Percentiles rank a stretch among this genome's conserved stretches.
Conservation (phyloP, 2,329 filamentous ascomycete genomes). For the Colletotrichum brevisporum region DNA sequence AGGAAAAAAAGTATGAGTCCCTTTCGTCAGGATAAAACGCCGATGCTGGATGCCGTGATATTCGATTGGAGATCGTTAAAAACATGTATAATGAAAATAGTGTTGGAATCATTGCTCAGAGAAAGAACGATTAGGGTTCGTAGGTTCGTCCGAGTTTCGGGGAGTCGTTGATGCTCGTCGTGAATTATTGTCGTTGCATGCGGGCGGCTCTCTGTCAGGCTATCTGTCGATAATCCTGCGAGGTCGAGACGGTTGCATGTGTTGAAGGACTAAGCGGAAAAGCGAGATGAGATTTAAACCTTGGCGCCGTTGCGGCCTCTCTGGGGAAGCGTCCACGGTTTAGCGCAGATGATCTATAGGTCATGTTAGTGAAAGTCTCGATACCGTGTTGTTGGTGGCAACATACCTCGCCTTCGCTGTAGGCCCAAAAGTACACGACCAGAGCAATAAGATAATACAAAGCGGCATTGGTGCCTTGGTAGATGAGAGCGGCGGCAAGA, state of each 20-base stretch:
- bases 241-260: slow-evolving; percentile 25
- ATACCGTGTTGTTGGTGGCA: too few relatives aligned
- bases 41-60: slow-evolving; percentile 42
- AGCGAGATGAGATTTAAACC: slow-evolving; percentile 17
- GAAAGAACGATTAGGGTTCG: slow-evolving; percentile 33
- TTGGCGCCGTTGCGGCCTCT: slow-evolving; percentile 54
- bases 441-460: slow-evolving; percentile 92
- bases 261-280: not conserved
- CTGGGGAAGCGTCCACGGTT: slow-evolving; percentile 79
- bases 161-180: slow-evolving; percentile 15
- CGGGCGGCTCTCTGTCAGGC: slow-evolving; percentile 25
- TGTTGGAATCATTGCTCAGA: slow-evolving; percentile 30
- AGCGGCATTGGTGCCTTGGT: slow-evolving; percentile 93
- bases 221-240: not conserved
- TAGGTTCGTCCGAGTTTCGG: slow-evolving; percentile 28
- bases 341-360: slow-evolving; percentile 74
- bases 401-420: slow-evolving; percentile 92
- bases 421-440: slow-evolving; percentile 95
- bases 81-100: slow-evolving; percentile 32
- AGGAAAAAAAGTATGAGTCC: slow-evolving; percentile 10
- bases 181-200: slow-evolving; percentile 14
- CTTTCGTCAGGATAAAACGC: slow-evolving; percentile 37
- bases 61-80: slow-evolving; percentile 33
- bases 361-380: slow-evolving; percentile 34
- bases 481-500: slow-evolving; percentile 82